phyloP scores from a whole-genome alignment of 2,329 filamentous ascomycete species.

The Metarhizium anisopliae region DNA sequence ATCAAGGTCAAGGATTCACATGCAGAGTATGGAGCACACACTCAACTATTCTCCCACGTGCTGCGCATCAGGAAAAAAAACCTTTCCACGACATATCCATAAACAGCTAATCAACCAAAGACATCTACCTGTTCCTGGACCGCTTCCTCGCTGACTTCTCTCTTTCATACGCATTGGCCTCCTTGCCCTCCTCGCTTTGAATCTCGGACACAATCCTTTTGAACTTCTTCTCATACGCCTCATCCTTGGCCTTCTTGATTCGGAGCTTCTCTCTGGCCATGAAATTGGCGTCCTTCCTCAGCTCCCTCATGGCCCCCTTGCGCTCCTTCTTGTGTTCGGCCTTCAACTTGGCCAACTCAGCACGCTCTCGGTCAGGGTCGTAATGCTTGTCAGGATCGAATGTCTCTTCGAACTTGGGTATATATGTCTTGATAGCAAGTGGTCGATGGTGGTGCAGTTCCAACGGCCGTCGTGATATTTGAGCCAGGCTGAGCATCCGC shows the following conservation, averaged over 20 bases:
- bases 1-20: too few species aligned
- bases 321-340: conserved; percentile 90
- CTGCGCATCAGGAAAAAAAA: not conserved
- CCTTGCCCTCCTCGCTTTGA: conserved; percentile 82
- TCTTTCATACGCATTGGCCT: conserved; percentile 80
- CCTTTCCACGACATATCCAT: not conserved
- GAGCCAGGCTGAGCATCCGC: conserved; percentile 50
- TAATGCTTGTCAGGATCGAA: conserved; percentile 97
- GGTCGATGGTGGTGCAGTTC: conserved; percentile 84
- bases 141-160: conserved; percentile 70
- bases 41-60: not conserved
- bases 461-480: conserved; percentile 64
- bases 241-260: conserved; percentile 89
- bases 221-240: conserved; percentile 94
- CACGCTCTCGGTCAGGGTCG: conserved; percentile 85
- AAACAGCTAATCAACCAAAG: not conserved
- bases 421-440: conserved; percentile 74
- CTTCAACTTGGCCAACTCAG: conserved; percentile 74
- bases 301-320: conserved; percentile 88
- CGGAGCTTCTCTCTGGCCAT: conserved; percentile 82
- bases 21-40: not conserved
- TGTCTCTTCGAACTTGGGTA: conserved; percentile 92
- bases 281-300: conserved; percentile 92
- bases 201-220: conserved; percentile 88
- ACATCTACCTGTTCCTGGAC: conserved; percentile 37